Conservation (phyloP, 495 filamentous ascomycete genomes). For the Tetracladium marchalianum region DNA sequence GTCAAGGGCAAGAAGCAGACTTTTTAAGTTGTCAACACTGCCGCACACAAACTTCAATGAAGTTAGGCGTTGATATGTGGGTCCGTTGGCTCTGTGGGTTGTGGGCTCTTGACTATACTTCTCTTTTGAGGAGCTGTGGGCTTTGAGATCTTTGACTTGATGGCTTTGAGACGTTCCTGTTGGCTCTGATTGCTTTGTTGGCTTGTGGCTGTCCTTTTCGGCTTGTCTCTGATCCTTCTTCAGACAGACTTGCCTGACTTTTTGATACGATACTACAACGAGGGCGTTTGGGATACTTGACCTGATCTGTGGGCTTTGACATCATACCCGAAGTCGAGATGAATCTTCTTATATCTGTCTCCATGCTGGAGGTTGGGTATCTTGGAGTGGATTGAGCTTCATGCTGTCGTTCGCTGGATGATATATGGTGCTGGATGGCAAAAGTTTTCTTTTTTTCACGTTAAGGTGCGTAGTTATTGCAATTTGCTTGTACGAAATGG, state of each 20-base stretch:
- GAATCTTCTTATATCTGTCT: conserved; percentile 30
- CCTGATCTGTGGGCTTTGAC: conserved; percentile 38
- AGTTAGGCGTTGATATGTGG: conserved; percentile 13
- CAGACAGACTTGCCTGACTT: conserved; percentile 9
- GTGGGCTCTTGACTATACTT: conserved; percentile 25
- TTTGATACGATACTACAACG: conserved; percentile 24
- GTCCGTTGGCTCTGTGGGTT: conserved; percentile 22
- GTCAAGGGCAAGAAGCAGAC: conserved; percentile 87
- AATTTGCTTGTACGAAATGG: conserved; percentile 15
- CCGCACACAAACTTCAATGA: conserved; percentile 14
- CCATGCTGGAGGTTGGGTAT: conserved; percentile 16
- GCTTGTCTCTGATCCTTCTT: conserved; percentile 27
- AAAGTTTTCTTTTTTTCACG: conserved; percentile 15
- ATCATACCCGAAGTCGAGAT: conserved; percentile 28
- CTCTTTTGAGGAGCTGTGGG: conserved; percentile 20
- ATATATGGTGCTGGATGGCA: conserved; percentile 7
- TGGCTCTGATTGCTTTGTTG: conserved; percentile 8
- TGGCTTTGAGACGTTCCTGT: conserved; percentile 13
- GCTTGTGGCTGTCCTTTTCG: conserved; percentile 17
- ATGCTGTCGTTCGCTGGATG: conserved; percentile 17
- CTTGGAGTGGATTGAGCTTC: conserved; percentile 34
- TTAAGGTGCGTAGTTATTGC: conserved; percentile 12
- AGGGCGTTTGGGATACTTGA: conserved; percentile 37
- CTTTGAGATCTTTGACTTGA: conserved; percentile 24
- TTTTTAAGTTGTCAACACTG: conserved; percentile 48